Conservation (phyloP, 2,329 filamentous ascomycete species). For the Thermomyces lanuginosus region DNA sequence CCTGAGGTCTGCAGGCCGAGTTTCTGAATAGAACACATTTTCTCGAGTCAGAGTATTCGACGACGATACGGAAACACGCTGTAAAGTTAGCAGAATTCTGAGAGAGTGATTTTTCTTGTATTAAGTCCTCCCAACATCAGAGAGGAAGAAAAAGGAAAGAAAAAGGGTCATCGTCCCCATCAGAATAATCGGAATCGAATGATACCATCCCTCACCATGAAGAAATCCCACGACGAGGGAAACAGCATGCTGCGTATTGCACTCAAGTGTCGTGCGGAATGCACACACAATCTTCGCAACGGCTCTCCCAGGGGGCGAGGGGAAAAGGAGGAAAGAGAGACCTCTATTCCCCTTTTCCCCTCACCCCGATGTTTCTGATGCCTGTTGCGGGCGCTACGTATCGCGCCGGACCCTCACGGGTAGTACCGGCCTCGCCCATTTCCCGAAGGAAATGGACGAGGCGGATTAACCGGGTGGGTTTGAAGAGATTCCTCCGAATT, state of each 20-base stretch:
- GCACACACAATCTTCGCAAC: slow-evolving; percentile 82
- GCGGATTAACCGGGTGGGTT: slow-evolving; percentile 26
- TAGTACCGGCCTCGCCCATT: slow-evolving; percentile 35
- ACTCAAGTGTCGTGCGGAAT: slow-evolving; percentile 59
- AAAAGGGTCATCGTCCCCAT: slow-evolving; percentile 51
- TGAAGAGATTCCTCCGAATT: slow-evolving; percentile 84
- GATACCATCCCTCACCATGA: slow-evolving; percentile 34
- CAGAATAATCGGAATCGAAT: slow-evolving; percentile 93
- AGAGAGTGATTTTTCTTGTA: too few relatives aligned
- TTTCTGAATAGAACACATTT: slow-evolving; percentile 11
- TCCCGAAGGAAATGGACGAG: slow-evolving; percentile 10
- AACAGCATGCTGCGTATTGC: slow-evolving; percentile 75
- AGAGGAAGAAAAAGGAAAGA: slow-evolving; percentile 27
- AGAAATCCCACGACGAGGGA: slow-evolving; percentile 11
- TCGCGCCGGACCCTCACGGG: slow-evolving; percentile 76
- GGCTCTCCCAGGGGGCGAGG: slow-evolving; percentile 67
- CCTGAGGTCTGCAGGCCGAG: too few relatives aligned
- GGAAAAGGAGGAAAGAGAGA: slow-evolving; percentile 13
- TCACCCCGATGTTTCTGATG: slow-evolving; percentile 82
- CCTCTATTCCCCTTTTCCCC: too few relatives aligned
- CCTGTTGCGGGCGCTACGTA: slow-evolving; percentile 55
- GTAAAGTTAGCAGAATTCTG: slow-evolving; percentile 6
- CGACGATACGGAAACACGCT: too few relatives aligned
- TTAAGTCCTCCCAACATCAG: slow-evolving; percentile 5
- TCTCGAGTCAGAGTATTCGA: slow-evolving; percentile 9